A percentile compares a stretch with the other conserved stretches of the same genome.
These are phyloP conservation scores for Cucurbita ficifolia DNA, from an alignment of 306 rosid genomes.

Conservation along the genomic window DNA sequence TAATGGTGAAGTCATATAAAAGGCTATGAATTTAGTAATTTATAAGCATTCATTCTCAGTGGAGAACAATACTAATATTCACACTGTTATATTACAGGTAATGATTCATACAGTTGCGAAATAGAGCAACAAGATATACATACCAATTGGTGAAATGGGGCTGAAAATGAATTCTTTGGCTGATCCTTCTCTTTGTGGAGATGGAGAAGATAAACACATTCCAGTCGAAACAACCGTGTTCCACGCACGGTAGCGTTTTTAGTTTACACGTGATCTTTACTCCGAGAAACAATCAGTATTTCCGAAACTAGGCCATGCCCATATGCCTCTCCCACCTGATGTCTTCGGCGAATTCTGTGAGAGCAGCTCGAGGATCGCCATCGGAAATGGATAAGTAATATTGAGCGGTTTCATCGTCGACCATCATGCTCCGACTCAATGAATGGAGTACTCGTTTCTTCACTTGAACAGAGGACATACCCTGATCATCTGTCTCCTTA, in stretches of 20 bases:
- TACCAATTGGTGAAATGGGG: background rate
- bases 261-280: background rate
- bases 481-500: slow-evolving; percentile 1
- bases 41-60: too few species aligned
- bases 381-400: slow-evolving; percentile 69
- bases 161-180: background rate
- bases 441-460: slow-evolving; percentile 60
- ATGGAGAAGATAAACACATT: slow-evolving; percentile 1
- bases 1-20: too few species aligned
- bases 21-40: too few species aligned
- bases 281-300: background rate
- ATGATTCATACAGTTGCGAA: too few species aligned
- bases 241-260: background rate
- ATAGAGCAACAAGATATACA: background rate
- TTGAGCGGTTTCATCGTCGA: slow-evolving; percentile 74
- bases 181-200: background rate
- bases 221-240: slow-evolving; percentile 1
- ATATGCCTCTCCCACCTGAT: slow-evolving; percentile 62
- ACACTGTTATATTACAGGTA: too few species aligned
- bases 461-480: slow-evolving; percentile 32
- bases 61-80: too few species aligned
- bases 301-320: slow-evolving; percentile 19
- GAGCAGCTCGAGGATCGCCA: slow-evolving; percentile 85
- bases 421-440: slow-evolving; percentile 77
- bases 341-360: slow-evolving; percentile 64